Percentiles rank a stretch among this genome's conserved stretches.
phyloP scores from a whole-genome alignment of 768 basidiomycete genomes.

The Naganishia antarctica region DNA sequence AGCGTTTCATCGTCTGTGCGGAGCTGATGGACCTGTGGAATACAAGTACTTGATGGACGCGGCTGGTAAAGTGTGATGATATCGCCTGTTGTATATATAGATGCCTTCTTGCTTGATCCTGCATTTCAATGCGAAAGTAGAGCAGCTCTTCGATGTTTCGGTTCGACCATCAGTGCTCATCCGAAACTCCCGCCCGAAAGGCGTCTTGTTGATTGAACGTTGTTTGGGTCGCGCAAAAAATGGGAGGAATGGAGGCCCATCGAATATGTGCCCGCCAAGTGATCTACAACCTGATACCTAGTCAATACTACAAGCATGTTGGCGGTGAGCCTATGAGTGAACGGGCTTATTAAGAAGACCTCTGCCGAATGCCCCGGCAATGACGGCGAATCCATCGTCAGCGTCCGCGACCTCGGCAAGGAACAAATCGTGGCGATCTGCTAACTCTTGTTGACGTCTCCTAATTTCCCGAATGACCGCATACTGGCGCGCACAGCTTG shows the following conservation, averaged over 20 bases:
- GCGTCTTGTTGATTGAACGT: no score
- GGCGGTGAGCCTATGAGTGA: not conserved
- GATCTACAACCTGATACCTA: no score
- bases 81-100: no score
- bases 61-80: not conserved
- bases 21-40: slow-evolving; percentile 44
- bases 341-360: slow-evolving; percentile 35
- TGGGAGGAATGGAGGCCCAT: no score
- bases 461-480: slow-evolving; percentile 84
- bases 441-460: slow-evolving; percentile 74
- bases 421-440: slow-evolving; percentile 52
- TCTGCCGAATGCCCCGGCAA: slow-evolving; percentile 49
- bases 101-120: no score
- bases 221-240: no score
- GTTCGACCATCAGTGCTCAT: no score
- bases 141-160: no score
- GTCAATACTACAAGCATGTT: no score
- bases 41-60: slow-evolving; percentile 31
- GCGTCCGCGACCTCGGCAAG: slow-evolving; percentile 49
- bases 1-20: slow-evolving; percentile 39
- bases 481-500: slow-evolving; percentile 78
- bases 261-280: no score
- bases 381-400: slow-evolving; percentile 49
- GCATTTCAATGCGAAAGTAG: no score
- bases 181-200: no score